Conservation (phyloP, 2,329 filamentous ascomycete genomes). For the Alternaria ethzedia region DNA sequence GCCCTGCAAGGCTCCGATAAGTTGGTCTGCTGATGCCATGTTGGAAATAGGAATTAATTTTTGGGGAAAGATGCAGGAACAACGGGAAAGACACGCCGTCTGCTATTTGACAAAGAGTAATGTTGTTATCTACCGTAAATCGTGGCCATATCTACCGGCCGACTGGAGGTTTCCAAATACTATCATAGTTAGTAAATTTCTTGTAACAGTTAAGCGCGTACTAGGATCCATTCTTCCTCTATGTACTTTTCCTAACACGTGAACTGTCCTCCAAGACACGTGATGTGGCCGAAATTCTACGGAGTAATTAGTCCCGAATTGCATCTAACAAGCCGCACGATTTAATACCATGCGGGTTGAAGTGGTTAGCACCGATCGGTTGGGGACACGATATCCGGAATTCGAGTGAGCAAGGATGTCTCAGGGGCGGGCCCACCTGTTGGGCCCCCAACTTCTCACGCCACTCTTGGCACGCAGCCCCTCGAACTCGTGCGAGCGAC, state of each 20-base stretch:
- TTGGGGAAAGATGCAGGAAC: neutral
- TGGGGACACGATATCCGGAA: neutral
- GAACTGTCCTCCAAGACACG: neutral
- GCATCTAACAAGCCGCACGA: neutral
- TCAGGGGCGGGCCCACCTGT: neutral
- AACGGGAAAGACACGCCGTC: neutral
- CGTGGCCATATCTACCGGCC: neutral
- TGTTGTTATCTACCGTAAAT: neutral
- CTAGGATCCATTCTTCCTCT: neutral
- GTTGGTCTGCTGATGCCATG: constrained; percentile 7
- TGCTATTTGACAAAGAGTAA: neutral
- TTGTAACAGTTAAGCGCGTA: neutral
- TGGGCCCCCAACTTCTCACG: neutral
- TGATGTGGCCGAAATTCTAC: neutral
- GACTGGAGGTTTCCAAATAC: neutral
- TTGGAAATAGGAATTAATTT: constrained; percentile 7
- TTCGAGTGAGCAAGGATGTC: neutral
- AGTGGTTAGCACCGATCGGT: neutral
- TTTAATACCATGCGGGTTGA: neutral
- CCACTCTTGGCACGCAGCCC: neutral
- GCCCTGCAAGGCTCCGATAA: constrained; percentile 4
- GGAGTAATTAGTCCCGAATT: neutral
- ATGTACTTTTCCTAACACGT: neutral
- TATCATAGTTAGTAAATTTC: neutral
- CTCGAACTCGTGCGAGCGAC: neutral